A percentile compares a stretch with the other conserved stretches of the same genome.
These are phyloP conservation scores for Malassezia brasiliensis DNA, from an alignment of 1,284 basidiomycete genomes.

Conservation along the genomic window DNA sequence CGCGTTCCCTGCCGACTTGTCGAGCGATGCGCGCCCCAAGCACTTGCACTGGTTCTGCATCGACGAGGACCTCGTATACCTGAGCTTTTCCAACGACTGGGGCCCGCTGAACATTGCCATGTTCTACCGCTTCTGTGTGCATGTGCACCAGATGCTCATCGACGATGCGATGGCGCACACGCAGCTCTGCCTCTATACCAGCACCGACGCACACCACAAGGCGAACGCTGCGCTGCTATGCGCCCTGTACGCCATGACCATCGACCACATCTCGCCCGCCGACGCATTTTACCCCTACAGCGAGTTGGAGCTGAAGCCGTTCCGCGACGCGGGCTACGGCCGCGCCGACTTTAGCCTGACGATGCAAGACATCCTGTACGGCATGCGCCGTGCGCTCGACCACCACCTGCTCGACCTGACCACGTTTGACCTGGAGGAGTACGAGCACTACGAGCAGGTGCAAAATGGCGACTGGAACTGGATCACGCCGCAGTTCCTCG, in stretches of 20 bases:
- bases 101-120: constrained; percentile 58
- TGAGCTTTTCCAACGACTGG: constrained; percentile 62
- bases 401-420: constrained; percentile 80
- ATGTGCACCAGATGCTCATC: constrained; percentile 53
- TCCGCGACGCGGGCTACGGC: constrained; percentile 88
- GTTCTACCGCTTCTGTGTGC: constrained; percentile 68
- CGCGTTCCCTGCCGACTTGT: constrained; percentile 17
- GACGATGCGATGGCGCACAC: constrained; percentile 45
- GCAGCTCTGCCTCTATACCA: constrained; percentile 79
- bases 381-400: constrained; percentile 85
- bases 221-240: constrained; percentile 87
- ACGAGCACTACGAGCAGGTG: constrained; percentile 66
- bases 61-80: constrained; percentile 82
- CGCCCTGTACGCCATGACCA: constrained; percentile 80
- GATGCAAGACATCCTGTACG: constrained; percentile 81
- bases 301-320: constrained; percentile 64
- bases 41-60: constrained; percentile 51
- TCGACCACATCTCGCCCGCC: constrained; percentile 81
- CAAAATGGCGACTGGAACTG: constrained; percentile 83
- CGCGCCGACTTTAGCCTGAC: constrained; percentile 82
- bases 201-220: constrained; percentile 71
- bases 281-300: constrained; percentile 73
- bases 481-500: constrained; percentile 60
- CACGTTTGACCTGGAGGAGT: constrained; percentile 70
- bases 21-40: constrained; percentile 16